Conservation (phyloP, 169 alveolate species). For the Neospora caninum region DNA sequence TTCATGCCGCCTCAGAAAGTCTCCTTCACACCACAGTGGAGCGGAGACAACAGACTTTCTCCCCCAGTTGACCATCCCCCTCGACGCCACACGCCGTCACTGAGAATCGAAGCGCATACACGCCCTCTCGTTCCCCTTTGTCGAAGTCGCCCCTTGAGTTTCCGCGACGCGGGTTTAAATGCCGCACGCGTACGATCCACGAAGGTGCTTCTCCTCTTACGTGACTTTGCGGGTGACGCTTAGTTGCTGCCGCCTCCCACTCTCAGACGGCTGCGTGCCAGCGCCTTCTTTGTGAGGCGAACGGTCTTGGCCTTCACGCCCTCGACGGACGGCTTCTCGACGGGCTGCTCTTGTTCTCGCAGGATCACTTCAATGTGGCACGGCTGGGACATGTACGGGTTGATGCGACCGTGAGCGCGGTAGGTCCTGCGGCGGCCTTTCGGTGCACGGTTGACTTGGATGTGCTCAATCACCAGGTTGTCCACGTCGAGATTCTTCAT, state of each 20-base stretch:
- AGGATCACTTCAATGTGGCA: conserved; percentile 91
- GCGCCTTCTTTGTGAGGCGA: conserved; percentile 82
- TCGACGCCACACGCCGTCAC: not conserved
- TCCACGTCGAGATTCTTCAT: conserved; percentile 92
- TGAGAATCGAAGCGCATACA: not conserved
- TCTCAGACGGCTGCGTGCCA: conserved; percentile 80
- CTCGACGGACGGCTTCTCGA: conserved; percentile 78
- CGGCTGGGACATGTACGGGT: conserved; percentile 89
- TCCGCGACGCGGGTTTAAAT: too few species aligned
- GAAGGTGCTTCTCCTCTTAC: too few species aligned
- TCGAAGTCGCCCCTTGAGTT: too few species aligned
- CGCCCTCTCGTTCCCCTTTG: too few species aligned
- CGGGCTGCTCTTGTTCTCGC: conserved; percentile 83
- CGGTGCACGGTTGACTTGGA: conserved; percentile 94
- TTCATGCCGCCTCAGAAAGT: not conserved
- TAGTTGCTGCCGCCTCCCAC: conserved; percentile 68
- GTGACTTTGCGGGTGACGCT: not conserved
- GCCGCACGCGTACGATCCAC: too few species aligned
- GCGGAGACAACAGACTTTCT: not conserved
- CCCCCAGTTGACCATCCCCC: not conserved
- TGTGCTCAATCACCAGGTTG: conserved; percentile 90
- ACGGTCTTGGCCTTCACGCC: conserved; percentile 70
- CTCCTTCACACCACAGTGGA: not conserved
- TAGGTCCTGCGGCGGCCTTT: conserved; percentile 98
- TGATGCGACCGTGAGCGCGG: conserved; percentile 99